Percentiles rank a stretch among this genome's conserved stretches.
These are phyloP conservation scores for Hyaloscypha variabilis DNA, from an alignment of 495 filamentous ascomycete genomes.

Conservation along the genomic window DNA sequence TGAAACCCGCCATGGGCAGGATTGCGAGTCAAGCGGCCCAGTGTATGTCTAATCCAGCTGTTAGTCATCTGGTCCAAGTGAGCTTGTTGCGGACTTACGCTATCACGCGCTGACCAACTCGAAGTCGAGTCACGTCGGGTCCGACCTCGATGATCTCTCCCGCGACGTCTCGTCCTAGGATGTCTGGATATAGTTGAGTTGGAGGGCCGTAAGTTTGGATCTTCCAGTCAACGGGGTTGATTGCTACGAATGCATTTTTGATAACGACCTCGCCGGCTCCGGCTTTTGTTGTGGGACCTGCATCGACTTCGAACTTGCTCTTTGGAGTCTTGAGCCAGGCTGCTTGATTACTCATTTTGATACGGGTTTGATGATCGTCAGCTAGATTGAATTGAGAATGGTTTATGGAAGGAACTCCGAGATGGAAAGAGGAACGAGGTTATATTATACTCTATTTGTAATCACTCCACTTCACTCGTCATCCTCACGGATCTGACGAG, in stretches of 20 bases:
- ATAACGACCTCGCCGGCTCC: conserved; percentile 22
- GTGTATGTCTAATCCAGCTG: not conserved
- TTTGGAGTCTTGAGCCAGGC: conserved; percentile 12
- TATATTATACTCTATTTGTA: no score
- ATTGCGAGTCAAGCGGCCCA: conserved; percentile 4
- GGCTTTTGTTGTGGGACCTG: conserved; percentile 1
- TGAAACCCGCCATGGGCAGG: conserved; percentile 14
- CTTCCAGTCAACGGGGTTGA: conserved; percentile 25
- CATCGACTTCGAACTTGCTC: conserved; percentile 3
- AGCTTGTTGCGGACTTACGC: no score
- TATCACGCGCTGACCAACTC: conserved; percentile 28
- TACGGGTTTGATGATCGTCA: not conserved
- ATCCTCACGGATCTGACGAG: no score
- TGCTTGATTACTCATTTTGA: conserved; percentile 15
- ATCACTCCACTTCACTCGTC: no score
- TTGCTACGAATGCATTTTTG: conserved; percentile 21
- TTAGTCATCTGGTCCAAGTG: conserved; percentile 3
- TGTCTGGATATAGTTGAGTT: conserved; percentile 17
- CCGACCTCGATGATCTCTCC: conserved; percentile 37
- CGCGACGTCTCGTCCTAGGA: conserved; percentile 38
- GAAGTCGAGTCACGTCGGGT: conserved; percentile 30
- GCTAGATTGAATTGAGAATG: not conserved
- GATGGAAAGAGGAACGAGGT: no score
- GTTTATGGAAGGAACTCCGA: not conserved
- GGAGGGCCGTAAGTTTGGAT: conserved; percentile 22